These are phyloP conservation scores for Claviceps sp. DNA, from an alignment of 2,329 filamentous ascomycete species.

Conservation along the genomic window DNA sequence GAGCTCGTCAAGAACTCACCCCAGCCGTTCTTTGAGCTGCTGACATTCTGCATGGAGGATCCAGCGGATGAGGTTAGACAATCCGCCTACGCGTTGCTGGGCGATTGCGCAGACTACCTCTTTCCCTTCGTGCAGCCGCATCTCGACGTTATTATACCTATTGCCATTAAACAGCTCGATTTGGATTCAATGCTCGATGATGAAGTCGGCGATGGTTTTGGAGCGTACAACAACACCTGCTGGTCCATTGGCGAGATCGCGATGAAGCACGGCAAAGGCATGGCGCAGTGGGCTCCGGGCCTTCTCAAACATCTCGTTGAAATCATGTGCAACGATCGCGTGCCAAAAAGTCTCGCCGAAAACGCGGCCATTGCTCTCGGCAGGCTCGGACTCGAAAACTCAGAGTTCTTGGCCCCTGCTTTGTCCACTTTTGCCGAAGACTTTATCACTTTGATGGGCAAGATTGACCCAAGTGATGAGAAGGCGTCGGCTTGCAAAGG, in stretches of 20 bases:
- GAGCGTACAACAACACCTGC: slow-evolving; percentile 94
- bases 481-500: slow-evolving; percentile 89
- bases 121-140: slow-evolving; percentile 68
- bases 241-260: slow-evolving; percentile 94
- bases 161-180: slow-evolving; percentile 79
- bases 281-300: slow-evolving; percentile 64
- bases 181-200: slow-evolving; percentile 64
- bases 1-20: slow-evolving; percentile 63
- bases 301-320: slow-evolving; percentile 65
- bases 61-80: slow-evolving; percentile 84
- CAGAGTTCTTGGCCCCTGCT: slow-evolving; percentile 63
- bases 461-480: slow-evolving; percentile 79
- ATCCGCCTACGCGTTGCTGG: slow-evolving; percentile 86
- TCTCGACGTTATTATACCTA: slow-evolving; percentile 60
- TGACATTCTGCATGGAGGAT: slow-evolving; percentile 88
- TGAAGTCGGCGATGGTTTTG: slow-evolving; percentile 72
- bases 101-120: slow-evolving; percentile 88
- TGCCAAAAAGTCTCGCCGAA: slow-evolving; percentile 78
- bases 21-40: slow-evolving; percentile 77
- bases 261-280: slow-evolving; percentile 59
- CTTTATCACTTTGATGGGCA: slow-evolving; percentile 70
- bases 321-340: slow-evolving; percentile 73
- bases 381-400: slow-evolving; percentile 67
- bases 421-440: slow-evolving; percentile 67
- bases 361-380: slow-evolving; percentile 92